phyloP scores from a whole-genome alignment of 2,329 filamentous ascomycete genomes.

The Sodiomyces alkalinus region DNA sequence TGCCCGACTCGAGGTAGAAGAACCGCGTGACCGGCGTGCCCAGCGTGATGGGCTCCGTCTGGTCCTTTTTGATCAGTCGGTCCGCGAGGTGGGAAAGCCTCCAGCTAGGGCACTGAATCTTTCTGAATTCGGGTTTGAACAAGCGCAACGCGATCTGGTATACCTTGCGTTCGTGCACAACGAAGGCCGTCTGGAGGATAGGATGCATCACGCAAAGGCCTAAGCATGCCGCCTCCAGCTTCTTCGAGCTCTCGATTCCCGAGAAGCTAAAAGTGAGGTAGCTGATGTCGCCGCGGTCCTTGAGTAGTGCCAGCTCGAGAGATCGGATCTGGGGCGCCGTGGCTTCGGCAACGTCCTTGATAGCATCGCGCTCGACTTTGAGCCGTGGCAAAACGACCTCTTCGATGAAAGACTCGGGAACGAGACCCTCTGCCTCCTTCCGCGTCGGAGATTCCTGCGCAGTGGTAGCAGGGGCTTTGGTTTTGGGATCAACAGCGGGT shows the following conservation, averaged over 20 bases:
- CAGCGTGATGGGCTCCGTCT: slow-evolving; percentile 22
- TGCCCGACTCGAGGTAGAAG: slow-evolving; percentile 30
- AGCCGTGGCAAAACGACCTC: slow-evolving; percentile 26
- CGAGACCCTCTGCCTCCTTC: too few species aligned
- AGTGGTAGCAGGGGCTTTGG: too few species aligned
- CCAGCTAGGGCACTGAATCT: slow-evolving; percentile 23
- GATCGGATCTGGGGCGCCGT: slow-evolving; percentile 30
- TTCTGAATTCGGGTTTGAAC: slow-evolving; percentile 26
- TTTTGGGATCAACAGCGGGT: too few species aligned
- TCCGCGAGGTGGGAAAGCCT: slow-evolving; percentile 22
- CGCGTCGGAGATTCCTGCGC: slow-evolving; percentile 5
- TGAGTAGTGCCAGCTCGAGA: slow-evolving; percentile 31
- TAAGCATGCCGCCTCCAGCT: slow-evolving; percentile 30
- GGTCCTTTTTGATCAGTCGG: slow-evolving; percentile 27
- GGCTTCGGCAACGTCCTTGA: slow-evolving; percentile 33
- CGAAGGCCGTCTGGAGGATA: slow-evolving; percentile 39
- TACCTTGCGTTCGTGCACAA: slow-evolving; percentile 26
- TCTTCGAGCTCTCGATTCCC: slow-evolving; percentile 23
- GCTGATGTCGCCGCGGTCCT: slow-evolving; percentile 26
- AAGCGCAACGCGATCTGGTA: slow-evolving; percentile 32
- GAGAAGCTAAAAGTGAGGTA: slow-evolving; percentile 33
- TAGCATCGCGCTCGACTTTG: slow-evolving; percentile 22
- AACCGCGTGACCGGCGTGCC: slow-evolving; percentile 31
- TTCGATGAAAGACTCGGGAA: slow-evolving; percentile 21
- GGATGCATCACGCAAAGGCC: slow-evolving; percentile 28